phyloP scores from a whole-genome alignment of 2,329 filamentous ascomycete genomes.

The Neophaeococcomyces aloes region DNA sequence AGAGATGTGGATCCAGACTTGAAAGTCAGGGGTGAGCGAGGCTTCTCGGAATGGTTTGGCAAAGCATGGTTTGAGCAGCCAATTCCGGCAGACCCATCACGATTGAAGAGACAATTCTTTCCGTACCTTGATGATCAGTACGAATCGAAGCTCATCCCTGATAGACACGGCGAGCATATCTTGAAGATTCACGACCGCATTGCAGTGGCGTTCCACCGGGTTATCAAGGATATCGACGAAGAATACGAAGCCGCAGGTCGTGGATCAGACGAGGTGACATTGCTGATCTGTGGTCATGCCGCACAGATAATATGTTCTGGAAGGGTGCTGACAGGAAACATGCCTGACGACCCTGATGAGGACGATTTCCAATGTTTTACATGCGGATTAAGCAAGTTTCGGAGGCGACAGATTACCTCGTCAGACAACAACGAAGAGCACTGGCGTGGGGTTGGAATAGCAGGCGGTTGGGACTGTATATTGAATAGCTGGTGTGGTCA shows the following conservation, averaged over 20 bases:
- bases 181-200: slow-evolving; percentile 69
- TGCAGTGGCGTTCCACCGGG: slow-evolving; percentile 44
- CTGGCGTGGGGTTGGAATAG: slow-evolving; percentile 34
- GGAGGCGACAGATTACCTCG: slow-evolving; percentile 29
- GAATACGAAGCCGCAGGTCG: slow-evolving; percentile 27
- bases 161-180: slow-evolving; percentile 66
- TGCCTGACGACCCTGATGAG: slow-evolving; percentile 59
- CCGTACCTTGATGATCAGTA: slow-evolving; percentile 33
- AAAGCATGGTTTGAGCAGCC: slow-evolving; percentile 78
- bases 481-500: slow-evolving; percentile 79
- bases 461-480: slow-evolving; percentile 70
- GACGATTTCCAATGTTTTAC: slow-evolving; percentile 83
- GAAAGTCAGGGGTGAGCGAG: slow-evolving; percentile 27
- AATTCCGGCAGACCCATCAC: slow-evolving; percentile 53
- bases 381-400: slow-evolving; percentile 65
- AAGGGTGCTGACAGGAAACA: slow-evolving; percentile 63
- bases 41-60: slow-evolving; percentile 78
- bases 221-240: slow-evolving; percentile 30
- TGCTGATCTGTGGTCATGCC: slow-evolving; percentile 81
- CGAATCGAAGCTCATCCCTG: slow-evolving; percentile 60
- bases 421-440: slow-evolving; percentile 24
- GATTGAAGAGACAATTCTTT: slow-evolving; percentile 59
- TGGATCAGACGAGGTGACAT: slow-evolving; percentile 51
- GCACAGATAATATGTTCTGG: slow-evolving; percentile 81
- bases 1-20: slow-evolving; percentile 12